Conservation (phyloP, 108 stramenopile species). For the Thalassiosira profunda region DNA sequence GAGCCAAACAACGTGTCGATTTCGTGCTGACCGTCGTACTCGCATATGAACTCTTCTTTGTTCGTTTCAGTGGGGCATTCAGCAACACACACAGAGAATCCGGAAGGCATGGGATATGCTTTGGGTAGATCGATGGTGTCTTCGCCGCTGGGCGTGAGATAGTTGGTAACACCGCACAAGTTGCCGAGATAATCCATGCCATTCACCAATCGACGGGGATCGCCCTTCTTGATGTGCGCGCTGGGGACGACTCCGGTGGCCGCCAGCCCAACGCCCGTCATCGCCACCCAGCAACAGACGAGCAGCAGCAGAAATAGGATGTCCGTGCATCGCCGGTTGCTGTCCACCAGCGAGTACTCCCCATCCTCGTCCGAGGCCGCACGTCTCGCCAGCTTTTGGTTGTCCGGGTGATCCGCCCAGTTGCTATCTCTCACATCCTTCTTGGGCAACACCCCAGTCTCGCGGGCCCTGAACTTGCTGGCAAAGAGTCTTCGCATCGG, state of each 20-base stretch:
- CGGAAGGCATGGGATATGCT: constrained; percentile 42
- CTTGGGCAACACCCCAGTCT: no score
- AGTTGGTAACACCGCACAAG: constrained; percentile 64
- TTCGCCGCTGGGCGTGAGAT: constrained; percentile 32
- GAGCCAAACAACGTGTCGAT: constrained; percentile 13
- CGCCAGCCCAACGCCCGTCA: constrained; percentile 61
- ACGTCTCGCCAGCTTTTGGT: no score
- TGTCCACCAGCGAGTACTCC: no score
- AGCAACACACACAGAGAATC: constrained; percentile 32
- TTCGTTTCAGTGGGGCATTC: constrained; percentile 20
- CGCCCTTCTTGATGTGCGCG: constrained; percentile 47
- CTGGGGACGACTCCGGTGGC: no score
- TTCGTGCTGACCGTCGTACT: constrained; percentile 42
- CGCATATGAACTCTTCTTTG: constrained; percentile 42
- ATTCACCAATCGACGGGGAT: constrained; percentile 55
- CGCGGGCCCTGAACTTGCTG: no score
- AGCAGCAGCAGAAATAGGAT: constrained; percentile 56
- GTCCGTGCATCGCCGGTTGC: constrained; percentile 75
- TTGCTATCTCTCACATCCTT: no score
- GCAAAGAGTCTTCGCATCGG: no score
- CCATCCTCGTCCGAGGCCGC: no score
- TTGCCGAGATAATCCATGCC: constrained; percentile 79
- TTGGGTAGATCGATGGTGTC: constrained; percentile 31
- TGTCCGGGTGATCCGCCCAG: no score
- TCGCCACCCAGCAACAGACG: constrained; percentile 59